Base-by-base conservation (phyloP, 768 basidiomycete genomes). In the Tubosaeta sp. region DNA sequence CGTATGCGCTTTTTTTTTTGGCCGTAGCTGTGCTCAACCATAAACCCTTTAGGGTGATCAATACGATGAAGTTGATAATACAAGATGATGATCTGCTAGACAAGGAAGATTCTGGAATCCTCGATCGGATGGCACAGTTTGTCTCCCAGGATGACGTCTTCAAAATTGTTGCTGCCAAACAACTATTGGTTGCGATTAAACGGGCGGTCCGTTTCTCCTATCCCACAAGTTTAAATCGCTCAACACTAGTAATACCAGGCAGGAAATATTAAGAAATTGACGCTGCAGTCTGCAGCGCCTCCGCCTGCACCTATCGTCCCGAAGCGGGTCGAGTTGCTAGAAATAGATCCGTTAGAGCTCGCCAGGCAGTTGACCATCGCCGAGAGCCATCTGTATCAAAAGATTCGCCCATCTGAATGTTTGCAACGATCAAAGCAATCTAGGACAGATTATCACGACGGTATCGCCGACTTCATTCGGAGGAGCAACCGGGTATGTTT, bases 301-400 rank as follows among this genome's bases (percentile, higher is more conserved):
- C 83, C 83, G 1, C 69, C 76, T 11, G 58, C 81, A 1, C 83
- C 82, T 6, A 75, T 74, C 48, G 69, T 71, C 46, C 69, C 69
- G 7, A 73, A 69, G 60, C 77, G 76, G 52, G 58, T 82, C 51
- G 80, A 80, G 39, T 59, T 86, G 4, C 56, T 76, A 11, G 86
- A 87, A 47, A 76, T 87, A 41, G 78, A 84, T 55, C 75, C 84
- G 0, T 61, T 83, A 41, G 85, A 87, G 60, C 62, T 87, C 3
- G 85, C 85, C 0, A 73, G 85, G 13, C 85, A 87, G 64, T 64
- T 87, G 56, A 86, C 86, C 0, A 76, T 86, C 55, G 74, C 81
- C 58, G 86, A 87, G 62, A 78, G 76, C 47, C 68, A 73, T 13
- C 65, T 83, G 38, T 87, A 81, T 68, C 72, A 74, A 62, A 76